Percentiles rank a stretch among this genome's conserved stretches.
These are phyloP conservation scores for Crithidia brevicula DNA, from an alignment of 208 protist species.

Conservation along the genomic window DNA sequence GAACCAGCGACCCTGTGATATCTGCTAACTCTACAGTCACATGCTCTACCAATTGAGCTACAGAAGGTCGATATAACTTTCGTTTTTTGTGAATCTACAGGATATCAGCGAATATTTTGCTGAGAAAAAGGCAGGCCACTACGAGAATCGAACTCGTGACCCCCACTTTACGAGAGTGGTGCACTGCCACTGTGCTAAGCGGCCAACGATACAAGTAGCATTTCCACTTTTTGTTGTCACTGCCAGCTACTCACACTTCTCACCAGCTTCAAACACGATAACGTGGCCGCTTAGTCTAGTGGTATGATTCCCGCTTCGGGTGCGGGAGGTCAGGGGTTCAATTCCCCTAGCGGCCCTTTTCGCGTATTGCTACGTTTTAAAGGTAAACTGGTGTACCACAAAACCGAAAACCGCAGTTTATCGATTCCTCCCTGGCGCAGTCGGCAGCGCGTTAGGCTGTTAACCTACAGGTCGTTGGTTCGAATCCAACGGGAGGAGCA, in stretches of 20 bases:
- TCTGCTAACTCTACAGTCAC: constrained; percentile 44
- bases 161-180: constrained; percentile 95
- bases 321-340: constrained; percentile 83
- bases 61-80: constrained; percentile 13
- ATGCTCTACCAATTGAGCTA: constrained; percentile 42
- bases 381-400: not conserved
- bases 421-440: constrained; percentile 92
- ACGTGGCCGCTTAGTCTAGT: constrained; percentile 73
- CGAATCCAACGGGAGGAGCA: constrained; percentile 94
- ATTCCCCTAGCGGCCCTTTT: constrained; percentile 72
- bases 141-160: constrained; percentile 54
- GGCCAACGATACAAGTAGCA: constrained; percentile 42
- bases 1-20: constrained; percentile 88
- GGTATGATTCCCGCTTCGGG: constrained; percentile 77
- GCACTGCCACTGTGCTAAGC: constrained; percentile 96
- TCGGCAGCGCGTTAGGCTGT: constrained; percentile 96
- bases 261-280: too few relatives aligned
- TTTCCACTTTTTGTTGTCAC: too few relatives aligned
- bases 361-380: not conserved
- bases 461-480: constrained; percentile 96
- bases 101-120: not conserved
- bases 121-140: constrained; percentile 7
- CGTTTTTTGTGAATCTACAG: not conserved
- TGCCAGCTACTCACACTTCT: too few relatives aligned
- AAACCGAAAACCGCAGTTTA: not conserved